phyloP scores from a whole-genome alignment of 2,329 filamentous ascomycete genomes.

The Pestalotiopsis sp. region DNA sequence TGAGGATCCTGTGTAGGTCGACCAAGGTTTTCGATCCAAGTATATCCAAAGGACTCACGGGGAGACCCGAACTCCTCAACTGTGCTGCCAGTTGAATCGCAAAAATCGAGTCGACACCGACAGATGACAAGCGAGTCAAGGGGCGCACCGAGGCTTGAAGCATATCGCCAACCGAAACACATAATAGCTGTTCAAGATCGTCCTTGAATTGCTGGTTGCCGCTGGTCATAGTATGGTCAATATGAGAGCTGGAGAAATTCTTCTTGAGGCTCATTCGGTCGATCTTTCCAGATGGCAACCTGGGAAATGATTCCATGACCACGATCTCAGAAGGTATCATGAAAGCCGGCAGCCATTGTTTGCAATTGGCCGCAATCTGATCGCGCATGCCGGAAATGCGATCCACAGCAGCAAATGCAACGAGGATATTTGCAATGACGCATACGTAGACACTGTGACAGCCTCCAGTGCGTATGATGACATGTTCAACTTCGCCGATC shows the following conservation, averaged over 20 bases:
- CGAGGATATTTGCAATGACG: constrained; percentile 69
- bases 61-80: constrained; percentile 60
- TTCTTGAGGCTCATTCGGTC: constrained; percentile 67
- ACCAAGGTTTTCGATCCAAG: constrained; percentile 54
- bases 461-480: constrained; percentile 59
- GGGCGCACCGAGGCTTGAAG: constrained; percentile 30
- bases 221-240: neutral
- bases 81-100: constrained; percentile 60
- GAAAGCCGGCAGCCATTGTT: constrained; percentile 75
- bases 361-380: constrained; percentile 61
- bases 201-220: constrained; percentile 22
- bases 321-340: constrained; percentile 82
- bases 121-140: constrained; percentile 30
- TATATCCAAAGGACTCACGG: constrained; percentile 61
- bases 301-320: constrained; percentile 66
- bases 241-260: constrained; percentile 44
- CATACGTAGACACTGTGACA: constrained; percentile 69
- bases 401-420: constrained; percentile 72
- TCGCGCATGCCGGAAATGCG: constrained; percentile 35
- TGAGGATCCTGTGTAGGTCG: constrained; percentile 19
- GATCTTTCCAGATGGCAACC: constrained; percentile 81
- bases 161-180: constrained; percentile 28
- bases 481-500: constrained; percentile 77
- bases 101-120: constrained; percentile 43
- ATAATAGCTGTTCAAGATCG: constrained; percentile 37